Evolutionary conservation across 306 rosid species (phyloP), one percentile per base, ranked within the genome.

Genomic region (Carpinus fangiana): DNA sequence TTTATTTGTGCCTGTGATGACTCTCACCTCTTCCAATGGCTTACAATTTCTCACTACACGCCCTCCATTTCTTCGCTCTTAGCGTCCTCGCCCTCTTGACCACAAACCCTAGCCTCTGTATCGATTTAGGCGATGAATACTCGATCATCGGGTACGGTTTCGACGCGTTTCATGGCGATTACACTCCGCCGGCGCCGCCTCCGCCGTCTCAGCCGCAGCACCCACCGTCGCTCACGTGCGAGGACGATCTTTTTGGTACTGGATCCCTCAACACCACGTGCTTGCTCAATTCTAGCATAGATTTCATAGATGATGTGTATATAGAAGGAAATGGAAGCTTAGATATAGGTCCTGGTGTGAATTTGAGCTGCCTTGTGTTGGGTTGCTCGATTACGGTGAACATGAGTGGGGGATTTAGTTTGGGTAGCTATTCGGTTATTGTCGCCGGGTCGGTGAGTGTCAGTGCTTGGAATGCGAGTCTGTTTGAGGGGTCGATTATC

Each of bases 141-240:
- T 92, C 97, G 48, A 79, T 84, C 73, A n/a, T 72, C 16, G 83
- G 75, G 65, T 87, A 83, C 3, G 87, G 87, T 28, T 71, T 84
- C 52, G 87, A 91, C 56, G 74, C 80, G 0, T 67, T 92, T 26
- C 89, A 87, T 4, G 87, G 91, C 36, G 98, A 92, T 84, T 95
- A 95, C 74, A 43, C 88, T 7, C 98, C 97, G 4, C 99, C 98
- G n/a, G 70, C 97, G 28, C 98, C 98, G 6, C 97, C 97, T 0
- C 92, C 95, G 0, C 94, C 95, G 2, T 84, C 93, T 5, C 96
- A 91, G 34, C 86, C 87, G 68, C 97, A 97, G 45, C 96, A 84
- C 72, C 99, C 91, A 16, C 96, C 99, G 2, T 90, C 98, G 10
- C 84, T 90, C 38, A 73, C 89, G 2, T 95, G 98, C 78, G 75